phyloP scores from a whole-genome alignment of 345 rosid species.

The Euphorbia lathyris region DNA sequence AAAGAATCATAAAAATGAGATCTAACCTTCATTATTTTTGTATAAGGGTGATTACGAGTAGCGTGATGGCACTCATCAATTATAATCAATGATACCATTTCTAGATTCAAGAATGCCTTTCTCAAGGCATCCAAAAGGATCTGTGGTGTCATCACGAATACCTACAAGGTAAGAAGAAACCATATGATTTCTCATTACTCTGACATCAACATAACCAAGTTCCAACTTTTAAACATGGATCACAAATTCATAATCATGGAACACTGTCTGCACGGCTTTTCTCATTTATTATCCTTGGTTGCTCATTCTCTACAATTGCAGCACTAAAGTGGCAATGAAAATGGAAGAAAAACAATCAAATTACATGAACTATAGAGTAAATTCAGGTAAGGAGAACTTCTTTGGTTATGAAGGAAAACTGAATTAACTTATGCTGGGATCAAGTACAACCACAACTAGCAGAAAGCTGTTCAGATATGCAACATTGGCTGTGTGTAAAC shows the following conservation, averaged over 20 bases:
- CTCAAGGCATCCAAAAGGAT: constrained; percentile 73
- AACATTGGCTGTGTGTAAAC: background rate
- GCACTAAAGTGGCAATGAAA: background rate
- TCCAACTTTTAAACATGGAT: background rate
- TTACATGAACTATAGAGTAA: background rate
- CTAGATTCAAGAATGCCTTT: constrained; percentile 56
- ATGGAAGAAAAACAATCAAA: background rate
- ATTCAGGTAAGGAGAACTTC: background rate
- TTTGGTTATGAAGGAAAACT: background rate
- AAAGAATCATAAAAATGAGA: constrained; percentile 11
- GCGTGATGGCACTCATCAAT: constrained; percentile 90
- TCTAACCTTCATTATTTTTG: constrained; percentile 73
- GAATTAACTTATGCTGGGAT: background rate
- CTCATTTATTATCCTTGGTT: background rate
- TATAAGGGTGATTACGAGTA: constrained; percentile 75
- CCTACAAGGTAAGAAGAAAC: constrained; percentile 40
- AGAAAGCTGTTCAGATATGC: background rate
- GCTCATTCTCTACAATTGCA: background rate
- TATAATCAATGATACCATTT: constrained; percentile 57
- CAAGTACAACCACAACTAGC: background rate
- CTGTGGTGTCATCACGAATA: constrained; percentile 92
- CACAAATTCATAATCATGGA: background rate
- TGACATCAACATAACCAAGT: background rate
- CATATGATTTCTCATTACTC: background rate
- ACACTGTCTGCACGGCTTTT: background rate